Evolutionary conservation across 2,329 filamentous ascomycete genomes (phyloP), one percentile per base, ranked within the genome.

Genomic region (Penicillium sp.): DNA sequence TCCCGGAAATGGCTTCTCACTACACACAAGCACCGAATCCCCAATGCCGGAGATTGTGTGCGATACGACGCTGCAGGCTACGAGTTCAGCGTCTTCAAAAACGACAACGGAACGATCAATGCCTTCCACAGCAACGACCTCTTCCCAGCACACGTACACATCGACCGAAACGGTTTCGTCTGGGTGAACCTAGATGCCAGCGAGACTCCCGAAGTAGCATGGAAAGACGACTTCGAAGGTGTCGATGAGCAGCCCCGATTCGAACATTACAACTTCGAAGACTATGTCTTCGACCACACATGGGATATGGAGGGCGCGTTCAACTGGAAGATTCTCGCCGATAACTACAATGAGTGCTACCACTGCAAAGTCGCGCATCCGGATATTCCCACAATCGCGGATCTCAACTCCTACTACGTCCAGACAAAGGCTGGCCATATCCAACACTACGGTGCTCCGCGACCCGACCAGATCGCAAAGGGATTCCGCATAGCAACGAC

Each of bases 241-340:
- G 71, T 78, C 10, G 81, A 83, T 43, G 65, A 71, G 48, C 79
- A 82, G 56, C 67, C 73, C 30, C 71, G 80, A 32, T 78, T 80
- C 63, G 63, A 73, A 23, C 60, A 75, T 54, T 82, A 79, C 70
- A 73, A 80, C 65, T 81, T 80, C 58, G 75, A 79, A 0, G 74
- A 84, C 38, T 87, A 84, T 64, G 65, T 70, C 29, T 85, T 84
- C 58, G 82, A 84, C 58, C 81, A 84, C 67, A 70, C 72, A 27
- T 85, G 81, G 80, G 77, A 82, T 57, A 80, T 83, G 78, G 78
- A 82, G 50, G 79, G 79, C 0, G 76, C 79, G 19, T 82, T 80
- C 66, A 84, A 85, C 72, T 85, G 82, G 82, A 85, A 85, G 73
- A 80, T 81, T 16, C 66, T 84, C 23, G 79, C 79, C 16, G 84